These are phyloP conservation scores for Trametes polyzona DNA, from an alignment of 1,284 basidiomycete species.

Conservation along the genomic window DNA sequence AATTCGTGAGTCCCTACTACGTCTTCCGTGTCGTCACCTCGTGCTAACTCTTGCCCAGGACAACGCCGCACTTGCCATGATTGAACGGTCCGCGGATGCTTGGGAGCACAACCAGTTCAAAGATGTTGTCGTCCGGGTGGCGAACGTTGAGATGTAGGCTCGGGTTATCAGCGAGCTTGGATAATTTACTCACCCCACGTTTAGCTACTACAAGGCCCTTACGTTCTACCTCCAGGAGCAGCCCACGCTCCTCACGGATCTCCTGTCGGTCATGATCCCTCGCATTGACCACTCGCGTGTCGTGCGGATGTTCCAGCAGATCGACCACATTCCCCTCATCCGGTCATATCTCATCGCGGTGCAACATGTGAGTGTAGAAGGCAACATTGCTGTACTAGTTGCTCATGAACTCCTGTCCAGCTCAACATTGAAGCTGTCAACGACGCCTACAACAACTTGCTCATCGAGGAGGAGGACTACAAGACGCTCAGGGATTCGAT, in stretches of 20 bases:
- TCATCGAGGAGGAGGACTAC: slow-evolving; percentile 99
- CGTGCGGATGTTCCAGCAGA: slow-evolving; percentile 93
- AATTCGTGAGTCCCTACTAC: slow-evolving; percentile 66
- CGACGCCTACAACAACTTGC: slow-evolving; percentile 94
- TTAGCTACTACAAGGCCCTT: slow-evolving; percentile 86
- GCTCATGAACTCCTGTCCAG: slow-evolving; percentile 40
- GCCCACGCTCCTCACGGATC: slow-evolving; percentile 90
- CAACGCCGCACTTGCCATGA: slow-evolving; percentile 97
- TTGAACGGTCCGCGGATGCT: slow-evolving; percentile 94
- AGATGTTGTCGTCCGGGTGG: slow-evolving; percentile 92
- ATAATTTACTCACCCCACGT: slow-evolving; percentile 9
- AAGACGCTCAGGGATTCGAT: slow-evolving; percentile 96
- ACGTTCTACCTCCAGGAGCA: slow-evolving; percentile 93
- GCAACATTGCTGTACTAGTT: neutral
- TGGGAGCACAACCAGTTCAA: slow-evolving; percentile 99
- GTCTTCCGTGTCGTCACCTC: neutral
- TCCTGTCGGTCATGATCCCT: slow-evolving; percentile 89
- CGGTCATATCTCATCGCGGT: slow-evolving; percentile 96
- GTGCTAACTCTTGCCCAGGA: slow-evolving; percentile 55
- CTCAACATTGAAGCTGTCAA: slow-evolving; percentile 97
- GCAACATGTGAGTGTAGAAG: slow-evolving; percentile 70
- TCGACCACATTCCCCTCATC: slow-evolving; percentile 95
- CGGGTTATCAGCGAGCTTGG: neutral
- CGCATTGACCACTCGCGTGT: slow-evolving; percentile 96
- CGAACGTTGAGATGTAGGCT: slow-evolving; percentile 93